Conservation (phyloP, 257 asterid genomes). For the Datura wrightii region DNA sequence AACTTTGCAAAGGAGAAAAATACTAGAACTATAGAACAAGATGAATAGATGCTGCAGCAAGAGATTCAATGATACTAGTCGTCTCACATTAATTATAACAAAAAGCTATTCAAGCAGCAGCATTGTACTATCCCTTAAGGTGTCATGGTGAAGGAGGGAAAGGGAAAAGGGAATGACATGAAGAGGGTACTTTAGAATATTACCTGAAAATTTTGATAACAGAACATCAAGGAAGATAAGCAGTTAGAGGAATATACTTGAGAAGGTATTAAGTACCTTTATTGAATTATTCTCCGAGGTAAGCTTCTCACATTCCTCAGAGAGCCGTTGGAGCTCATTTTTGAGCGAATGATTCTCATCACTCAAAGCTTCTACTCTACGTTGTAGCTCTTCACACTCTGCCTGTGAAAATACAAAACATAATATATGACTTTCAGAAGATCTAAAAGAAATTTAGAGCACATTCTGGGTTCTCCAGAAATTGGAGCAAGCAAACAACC, state of each 20-base stretch:
- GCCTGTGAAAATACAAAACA: slow-evolving; percentile 52
- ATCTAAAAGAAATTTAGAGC: neutral
- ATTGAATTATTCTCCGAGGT: slow-evolving; percentile 70
- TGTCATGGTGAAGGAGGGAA: neutral
- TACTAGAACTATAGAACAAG: neutral
- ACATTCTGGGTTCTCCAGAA: neutral
- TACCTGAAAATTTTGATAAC: neutral
- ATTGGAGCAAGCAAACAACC: slow-evolving; percentile 18
- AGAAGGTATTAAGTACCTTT: slow-evolving; percentile 50
- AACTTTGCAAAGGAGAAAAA: neutral
- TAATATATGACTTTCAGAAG: neutral
- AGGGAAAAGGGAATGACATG: neutral
- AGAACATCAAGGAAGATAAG: neutral
- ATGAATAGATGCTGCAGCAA: neutral
- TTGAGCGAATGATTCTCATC: slow-evolving; percentile 68
- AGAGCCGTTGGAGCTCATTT: slow-evolving; percentile 73
- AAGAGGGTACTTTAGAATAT: slow-evolving; percentile 11
- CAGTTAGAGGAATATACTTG: neutral
- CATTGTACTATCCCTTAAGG: neutral
- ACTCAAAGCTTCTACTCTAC: slow-evolving; percentile 66
- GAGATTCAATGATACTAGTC: neutral
- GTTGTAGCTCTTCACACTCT: slow-evolving; percentile 88
- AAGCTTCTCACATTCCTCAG: slow-evolving; percentile 84
- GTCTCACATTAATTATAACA: slow-evolving; percentile 2
- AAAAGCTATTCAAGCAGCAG: neutral